Conservation (phyloP, 768 basidiomycete genomes). For the Clitopilus hobsonii region DNA sequence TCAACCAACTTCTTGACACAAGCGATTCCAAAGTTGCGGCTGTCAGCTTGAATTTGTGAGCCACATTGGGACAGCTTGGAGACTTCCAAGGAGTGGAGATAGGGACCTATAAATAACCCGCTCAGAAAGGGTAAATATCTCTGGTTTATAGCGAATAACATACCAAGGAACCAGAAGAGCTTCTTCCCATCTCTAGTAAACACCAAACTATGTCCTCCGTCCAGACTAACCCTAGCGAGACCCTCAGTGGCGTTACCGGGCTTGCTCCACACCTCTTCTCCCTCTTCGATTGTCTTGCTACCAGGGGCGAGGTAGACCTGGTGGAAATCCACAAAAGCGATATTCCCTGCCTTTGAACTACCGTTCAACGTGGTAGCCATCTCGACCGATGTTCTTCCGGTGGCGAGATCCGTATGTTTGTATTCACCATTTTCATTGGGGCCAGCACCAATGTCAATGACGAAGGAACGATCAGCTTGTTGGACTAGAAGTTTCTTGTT, state of each 20-base stretch:
- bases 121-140: background rate
- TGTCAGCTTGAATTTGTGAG: slow-evolving; percentile 43
- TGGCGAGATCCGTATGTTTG: slow-evolving; percentile 40
- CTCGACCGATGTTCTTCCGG: slow-evolving; percentile 55
- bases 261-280: slow-evolving; percentile 58
- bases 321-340: slow-evolving; percentile 68
- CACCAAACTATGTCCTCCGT: slow-evolving; percentile 69
- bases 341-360: slow-evolving; percentile 23
- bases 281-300: slow-evolving; percentile 26
- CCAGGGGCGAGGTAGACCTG: slow-evolving; percentile 58
- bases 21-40: slow-evolving; percentile 51
- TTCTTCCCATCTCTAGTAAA: slow-evolving; percentile 61
- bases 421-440: slow-evolving; percentile 45
- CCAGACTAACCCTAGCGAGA: slow-evolving; percentile 58
- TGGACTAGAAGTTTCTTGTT: slow-evolving; percentile 57
- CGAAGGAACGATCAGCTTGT: slow-evolving; percentile 42
- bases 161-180: slow-evolving; percentile 74
- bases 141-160: slow-evolving; percentile 8
- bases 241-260: slow-evolving; percentile 63
- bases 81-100: slow-evolving; percentile 57
- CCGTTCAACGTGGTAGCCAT: slow-evolving; percentile 39
- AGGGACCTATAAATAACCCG: slow-evolving; percentile 40
- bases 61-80: slow-evolving; percentile 46
- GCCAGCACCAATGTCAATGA: slow-evolving; percentile 45
- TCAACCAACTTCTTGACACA: slow-evolving; percentile 56